Percentiles rank a stretch among this genome's conserved stretches.
Conservation (phyloP, 345 rosid species). For the Geranium rotundifolium region DNA sequence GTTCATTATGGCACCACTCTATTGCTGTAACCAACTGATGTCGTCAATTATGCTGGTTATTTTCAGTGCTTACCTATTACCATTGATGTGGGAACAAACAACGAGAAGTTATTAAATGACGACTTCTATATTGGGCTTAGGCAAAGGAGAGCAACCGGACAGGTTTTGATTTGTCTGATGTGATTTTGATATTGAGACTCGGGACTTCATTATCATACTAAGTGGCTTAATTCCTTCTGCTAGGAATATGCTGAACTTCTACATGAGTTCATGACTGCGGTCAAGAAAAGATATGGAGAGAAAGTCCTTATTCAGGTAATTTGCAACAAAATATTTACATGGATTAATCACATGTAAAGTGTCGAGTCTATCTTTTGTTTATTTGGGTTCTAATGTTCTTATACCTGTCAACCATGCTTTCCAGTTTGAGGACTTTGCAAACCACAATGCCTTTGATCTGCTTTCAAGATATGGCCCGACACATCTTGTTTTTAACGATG, state of each 20-base stretch:
- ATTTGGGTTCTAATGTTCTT: conserved; percentile 1
- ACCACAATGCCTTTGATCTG: conserved; percentile 92
- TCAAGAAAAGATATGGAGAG: conserved; percentile 88
- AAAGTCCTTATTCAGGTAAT: conserved; percentile 81
- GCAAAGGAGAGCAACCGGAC: conserved; percentile 91
- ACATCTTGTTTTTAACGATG: conserved; percentile 95
- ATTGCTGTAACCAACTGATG: neutral
- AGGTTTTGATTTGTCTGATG: conserved; percentile 29
- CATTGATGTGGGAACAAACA: conserved; percentile 96
- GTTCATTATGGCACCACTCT: neutral
- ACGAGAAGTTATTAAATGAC: conserved; percentile 65
- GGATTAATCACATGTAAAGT: neutral
- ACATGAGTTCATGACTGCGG: conserved; percentile 88
- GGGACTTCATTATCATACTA: neutral
- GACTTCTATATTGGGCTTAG: conserved; percentile 93
- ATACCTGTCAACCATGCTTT: conserved; percentile 4
- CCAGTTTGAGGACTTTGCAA: conserved; percentile 98
- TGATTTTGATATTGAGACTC: conserved; percentile 5
- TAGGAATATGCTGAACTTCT: conserved; percentile 84
- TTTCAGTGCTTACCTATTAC: conserved; percentile 88
- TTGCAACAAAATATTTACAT: neutral
- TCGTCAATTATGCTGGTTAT: conserved; percentile 6
- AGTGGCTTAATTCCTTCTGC: conserved; percentile 13
- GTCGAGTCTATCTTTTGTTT: neutral
- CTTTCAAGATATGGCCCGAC: conserved; percentile 75